Conservation (phyloP, 768 basidiomycete species). For the Boletus fagicola region DNA sequence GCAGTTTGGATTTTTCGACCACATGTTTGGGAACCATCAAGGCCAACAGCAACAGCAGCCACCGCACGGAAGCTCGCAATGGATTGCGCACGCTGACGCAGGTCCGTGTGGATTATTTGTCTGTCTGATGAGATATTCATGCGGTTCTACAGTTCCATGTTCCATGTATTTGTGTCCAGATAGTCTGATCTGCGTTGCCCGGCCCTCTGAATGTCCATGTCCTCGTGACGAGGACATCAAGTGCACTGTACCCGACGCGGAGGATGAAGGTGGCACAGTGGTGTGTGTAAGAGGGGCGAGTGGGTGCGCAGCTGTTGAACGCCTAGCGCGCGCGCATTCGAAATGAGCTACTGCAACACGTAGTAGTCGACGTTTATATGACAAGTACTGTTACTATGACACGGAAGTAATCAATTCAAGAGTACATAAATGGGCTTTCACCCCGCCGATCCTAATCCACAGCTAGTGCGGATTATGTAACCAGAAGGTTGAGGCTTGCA, state of each 20-base stretch:
- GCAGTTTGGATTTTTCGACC: conserved; percentile 80
- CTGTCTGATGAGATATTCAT: neutral
- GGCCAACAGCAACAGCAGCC: conserved; percentile 52
- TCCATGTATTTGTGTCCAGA: conserved; percentile 73
- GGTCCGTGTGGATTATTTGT: conserved; percentile 40
- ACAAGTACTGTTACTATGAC: neutral
- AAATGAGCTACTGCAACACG: conserved; percentile 6
- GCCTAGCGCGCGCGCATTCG: conserved; percentile 31
- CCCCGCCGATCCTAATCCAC: neutral
- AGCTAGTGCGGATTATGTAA: conserved; percentile 20
- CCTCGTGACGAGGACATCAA: conserved; percentile 74
- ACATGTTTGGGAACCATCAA: conserved; percentile 63
- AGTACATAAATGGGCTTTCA: neutral
- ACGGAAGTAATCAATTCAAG: neutral
- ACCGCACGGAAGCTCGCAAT: conserved; percentile 51
- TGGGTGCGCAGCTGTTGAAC: conserved; percentile 63
- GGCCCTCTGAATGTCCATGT: conserved; percentile 69
- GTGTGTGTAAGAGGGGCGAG: conserved; percentile 66
- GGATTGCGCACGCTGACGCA: conserved; percentile 62
- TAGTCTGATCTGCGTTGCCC: conserved; percentile 62
- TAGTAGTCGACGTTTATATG: neutral
- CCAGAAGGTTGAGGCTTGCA: neutral
- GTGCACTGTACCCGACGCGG: conserved; percentile 65
- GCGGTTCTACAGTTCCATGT: conserved; percentile 57
- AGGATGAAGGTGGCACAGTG: conserved; percentile 55